phyloP scores from a whole-genome alignment of 1,139 yeast genomes.

The Nakaseomyces kungkrabaensis region DNA sequence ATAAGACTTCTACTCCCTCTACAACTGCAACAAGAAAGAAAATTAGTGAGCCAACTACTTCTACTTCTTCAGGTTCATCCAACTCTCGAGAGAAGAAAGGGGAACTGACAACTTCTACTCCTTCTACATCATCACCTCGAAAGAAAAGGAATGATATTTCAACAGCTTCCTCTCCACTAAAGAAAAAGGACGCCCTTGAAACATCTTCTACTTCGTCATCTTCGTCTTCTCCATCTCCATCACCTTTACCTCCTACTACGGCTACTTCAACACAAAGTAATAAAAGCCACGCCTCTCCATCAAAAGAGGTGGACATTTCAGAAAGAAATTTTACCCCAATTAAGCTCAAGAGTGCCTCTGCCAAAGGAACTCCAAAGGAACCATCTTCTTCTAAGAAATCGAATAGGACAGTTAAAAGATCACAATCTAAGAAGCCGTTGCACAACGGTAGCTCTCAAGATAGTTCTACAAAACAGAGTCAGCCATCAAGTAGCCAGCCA shows the following conservation, averaged over 20 bases:
- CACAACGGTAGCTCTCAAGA: neutral
- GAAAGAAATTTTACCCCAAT: neutral
- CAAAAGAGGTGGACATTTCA: neutral
- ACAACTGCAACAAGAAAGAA: neutral
- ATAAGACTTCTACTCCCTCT: neutral
- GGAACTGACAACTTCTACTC: neutral
- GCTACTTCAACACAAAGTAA: neutral
- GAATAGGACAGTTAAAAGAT: neutral
- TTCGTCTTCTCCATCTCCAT: neutral
- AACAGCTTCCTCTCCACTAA: neutral
- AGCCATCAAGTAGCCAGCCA: neutral
- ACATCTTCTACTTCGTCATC: neutral
- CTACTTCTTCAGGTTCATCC: neutral
- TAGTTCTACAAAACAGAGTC: neutral
- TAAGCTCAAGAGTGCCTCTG: neutral
- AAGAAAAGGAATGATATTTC: neutral
- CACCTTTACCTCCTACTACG: neutral
- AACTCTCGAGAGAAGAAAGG: neutral
- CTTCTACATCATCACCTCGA: neutral
- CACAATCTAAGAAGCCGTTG: neutral
- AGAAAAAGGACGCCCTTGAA: neutral
- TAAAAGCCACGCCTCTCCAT: neutral
- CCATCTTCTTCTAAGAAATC: neutral
- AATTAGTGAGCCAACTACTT: neutral
- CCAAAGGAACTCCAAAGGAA: neutral